phyloP scores from a whole-genome alignment of 768 basidiomycete genomes.

The Sutorius australiensis region DNA sequence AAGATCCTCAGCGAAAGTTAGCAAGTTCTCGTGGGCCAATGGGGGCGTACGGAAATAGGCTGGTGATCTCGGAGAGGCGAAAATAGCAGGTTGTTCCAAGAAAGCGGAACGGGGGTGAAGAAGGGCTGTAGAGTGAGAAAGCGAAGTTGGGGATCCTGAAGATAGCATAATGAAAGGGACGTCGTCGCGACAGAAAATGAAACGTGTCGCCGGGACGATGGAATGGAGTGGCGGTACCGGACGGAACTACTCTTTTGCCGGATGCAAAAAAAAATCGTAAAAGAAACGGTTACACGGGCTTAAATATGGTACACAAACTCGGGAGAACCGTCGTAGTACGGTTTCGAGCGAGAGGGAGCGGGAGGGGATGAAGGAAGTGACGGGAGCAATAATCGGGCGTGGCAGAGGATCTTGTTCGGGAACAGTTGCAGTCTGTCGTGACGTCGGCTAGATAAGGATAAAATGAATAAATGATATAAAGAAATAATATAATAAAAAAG shows the following conservation, averaged over 20 bases:
- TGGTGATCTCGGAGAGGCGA: slow-evolving; percentile 16
- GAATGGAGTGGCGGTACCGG: slow-evolving; percentile 9
- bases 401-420: slow-evolving; percentile 12
- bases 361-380: background rate
- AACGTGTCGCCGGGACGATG: background rate
- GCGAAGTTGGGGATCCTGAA: background rate
- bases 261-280: background rate
- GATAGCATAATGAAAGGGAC: slow-evolving; percentile 6
- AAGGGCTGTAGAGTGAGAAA: slow-evolving; percentile 16
- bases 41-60: slow-evolving; percentile 4
- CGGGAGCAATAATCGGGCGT: slow-evolving; percentile 17
- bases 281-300: background rate
- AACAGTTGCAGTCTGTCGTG: slow-evolving; percentile 11
- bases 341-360: background rate
- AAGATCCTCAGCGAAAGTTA: background rate
- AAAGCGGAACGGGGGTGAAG: slow-evolving; percentile 5
- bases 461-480: slow-evolving; percentile 6
- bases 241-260: slow-evolving; percentile 12
- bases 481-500: slow-evolving; percentile 3
- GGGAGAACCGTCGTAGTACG: slow-evolving; percentile 7
- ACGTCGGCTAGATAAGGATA: slow-evolving; percentile 30
- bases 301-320: background rate
- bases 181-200: background rate
- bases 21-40: slow-evolving; percentile 10
- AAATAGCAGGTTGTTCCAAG: slow-evolving; percentile 9